Conservation (phyloP, 2,329 filamentous ascomycete genomes). For the Cadophora sp. region DNA sequence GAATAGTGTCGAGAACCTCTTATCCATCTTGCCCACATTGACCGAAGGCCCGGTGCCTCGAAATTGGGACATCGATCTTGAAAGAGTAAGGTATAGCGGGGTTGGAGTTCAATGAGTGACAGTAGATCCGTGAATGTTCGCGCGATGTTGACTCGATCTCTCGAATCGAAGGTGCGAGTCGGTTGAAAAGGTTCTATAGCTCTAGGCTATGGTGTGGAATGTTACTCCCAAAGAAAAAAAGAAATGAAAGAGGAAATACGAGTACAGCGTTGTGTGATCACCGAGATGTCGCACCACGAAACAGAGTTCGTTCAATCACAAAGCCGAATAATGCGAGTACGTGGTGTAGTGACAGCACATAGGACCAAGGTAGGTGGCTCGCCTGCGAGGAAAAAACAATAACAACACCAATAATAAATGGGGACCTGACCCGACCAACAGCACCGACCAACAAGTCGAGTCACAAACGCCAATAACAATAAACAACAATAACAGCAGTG, state of each 20-base stretch:
- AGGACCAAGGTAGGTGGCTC: background rate
- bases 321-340: constrained; percentile 6
- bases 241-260: background rate
- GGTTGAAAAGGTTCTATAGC: constrained; percentile 1
- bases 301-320: background rate
- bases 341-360: background rate
- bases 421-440: no score
- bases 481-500: background rate
- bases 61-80: background rate
- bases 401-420: background rate
- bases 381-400: constrained; percentile 12
- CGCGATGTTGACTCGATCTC: background rate
- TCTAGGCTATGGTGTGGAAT: background rate
- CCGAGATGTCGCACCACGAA: constrained; percentile 16
- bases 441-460: background rate
- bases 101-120: background rate
- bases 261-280: background rate
- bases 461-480: background rate
- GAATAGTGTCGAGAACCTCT: constrained; percentile 20
- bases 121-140: background rate
- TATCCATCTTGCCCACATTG: constrained; percentile 15
- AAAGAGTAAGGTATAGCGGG: background rate
- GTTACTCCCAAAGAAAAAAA: background rate
- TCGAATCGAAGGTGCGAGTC: background rate
- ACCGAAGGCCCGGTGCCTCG: background rate